Evolutionary conservation across 306 rosid species (phyloP).

Genomic region (Gastrolobium bilobum): DNA sequence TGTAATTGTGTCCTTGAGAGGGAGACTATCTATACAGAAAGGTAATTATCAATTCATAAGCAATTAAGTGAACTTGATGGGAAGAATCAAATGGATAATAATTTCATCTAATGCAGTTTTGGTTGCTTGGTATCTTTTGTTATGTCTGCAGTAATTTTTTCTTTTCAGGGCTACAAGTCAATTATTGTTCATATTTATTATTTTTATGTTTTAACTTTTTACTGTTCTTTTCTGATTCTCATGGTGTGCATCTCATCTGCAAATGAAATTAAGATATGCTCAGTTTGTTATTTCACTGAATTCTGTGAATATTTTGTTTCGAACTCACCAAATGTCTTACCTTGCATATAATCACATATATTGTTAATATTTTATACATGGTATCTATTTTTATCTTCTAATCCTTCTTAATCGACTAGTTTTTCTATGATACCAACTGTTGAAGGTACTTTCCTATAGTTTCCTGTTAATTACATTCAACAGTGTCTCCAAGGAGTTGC

Average conservation of each 20-base stretch:
- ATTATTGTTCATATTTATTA: not conserved
- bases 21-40: slow-evolving; percentile 64
- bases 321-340: slow-evolving; percentile 4
- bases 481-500: slow-evolving; percentile 36
- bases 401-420: slow-evolving; percentile 13
- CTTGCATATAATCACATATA: slow-evolving; percentile 4
- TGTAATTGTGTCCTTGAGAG: slow-evolving; percentile 71
- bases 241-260: slow-evolving; percentile 23
- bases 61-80: slow-evolving; percentile 38
- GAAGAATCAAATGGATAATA: slow-evolving; percentile 27
- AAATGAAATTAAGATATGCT: slow-evolving; percentile 16
- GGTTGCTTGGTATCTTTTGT: slow-evolving; percentile 25
- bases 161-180: slow-evolving; percentile 28
- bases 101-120: slow-evolving; percentile 29
- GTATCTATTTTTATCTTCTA: not conserved
- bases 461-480: slow-evolving; percentile 27
- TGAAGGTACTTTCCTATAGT: slow-evolving; percentile 8
- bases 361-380: not conserved
- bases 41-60: slow-evolving; percentile 57
- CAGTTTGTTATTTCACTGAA: slow-evolving; percentile 16
- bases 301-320: slow-evolving; percentile 26
- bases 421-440: slow-evolving; percentile 2
- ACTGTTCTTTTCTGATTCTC: not conserved
- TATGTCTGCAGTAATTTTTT: slow-evolving; percentile 6
- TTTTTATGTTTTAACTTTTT: not conserved